phyloP scores from a whole-genome alignment of 2,329 filamentous ascomycete genomes.

The Lanzia echinophila region DNA sequence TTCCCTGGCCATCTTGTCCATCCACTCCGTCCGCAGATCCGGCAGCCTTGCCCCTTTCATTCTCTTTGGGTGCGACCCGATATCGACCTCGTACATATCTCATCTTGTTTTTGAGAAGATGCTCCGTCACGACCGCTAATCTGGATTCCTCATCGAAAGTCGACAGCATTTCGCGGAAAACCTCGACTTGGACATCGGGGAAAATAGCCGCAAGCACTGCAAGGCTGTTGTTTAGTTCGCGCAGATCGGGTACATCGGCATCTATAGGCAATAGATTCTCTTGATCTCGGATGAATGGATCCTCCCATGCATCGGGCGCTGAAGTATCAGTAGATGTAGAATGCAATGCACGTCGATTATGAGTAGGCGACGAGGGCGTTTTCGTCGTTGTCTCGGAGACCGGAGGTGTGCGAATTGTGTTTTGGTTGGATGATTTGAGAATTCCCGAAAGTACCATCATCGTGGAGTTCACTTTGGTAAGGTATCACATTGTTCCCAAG shows the following conservation, averaged over 20 bases:
- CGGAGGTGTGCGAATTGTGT: conserved; percentile 17
- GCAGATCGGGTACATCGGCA: conserved; percentile 53
- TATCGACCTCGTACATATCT: conserved; percentile 66
- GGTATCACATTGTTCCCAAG: conserved; percentile 9
- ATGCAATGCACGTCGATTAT: no score
- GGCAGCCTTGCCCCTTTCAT: conserved; percentile 23
- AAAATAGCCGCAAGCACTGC: conserved; percentile 65
- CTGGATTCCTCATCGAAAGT: conserved; percentile 71
- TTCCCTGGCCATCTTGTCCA: conserved; percentile 1
- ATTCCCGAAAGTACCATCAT: conserved; percentile 46
- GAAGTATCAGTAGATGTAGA: no score
- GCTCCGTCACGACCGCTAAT: conserved; percentile 69
- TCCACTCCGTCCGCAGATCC: conserved; percentile 21
- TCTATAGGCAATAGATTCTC: conserved; percentile 43
- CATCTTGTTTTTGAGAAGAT: conserved; percentile 64
- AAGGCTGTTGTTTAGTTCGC: conserved; percentile 64
- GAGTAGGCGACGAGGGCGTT: conserved; percentile 11
- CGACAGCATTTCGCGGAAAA: conserved; percentile 73
- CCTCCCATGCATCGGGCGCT: conserved; percentile 8
- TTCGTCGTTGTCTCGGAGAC: conserved; percentile 22
- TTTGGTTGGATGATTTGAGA: conserved; percentile 38
- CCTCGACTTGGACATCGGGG: conserved; percentile 73
- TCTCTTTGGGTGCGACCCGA: conserved; percentile 37
- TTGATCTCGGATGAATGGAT: conserved; percentile 48
- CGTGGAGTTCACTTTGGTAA: conserved; percentile 21